Percentiles rank a stretch among this genome's conserved stretches.
These are phyloP conservation scores for Kazachstania sp. DNA, from an alignment of 1,139 yeast genomes.

Conservation along the genomic window DNA sequence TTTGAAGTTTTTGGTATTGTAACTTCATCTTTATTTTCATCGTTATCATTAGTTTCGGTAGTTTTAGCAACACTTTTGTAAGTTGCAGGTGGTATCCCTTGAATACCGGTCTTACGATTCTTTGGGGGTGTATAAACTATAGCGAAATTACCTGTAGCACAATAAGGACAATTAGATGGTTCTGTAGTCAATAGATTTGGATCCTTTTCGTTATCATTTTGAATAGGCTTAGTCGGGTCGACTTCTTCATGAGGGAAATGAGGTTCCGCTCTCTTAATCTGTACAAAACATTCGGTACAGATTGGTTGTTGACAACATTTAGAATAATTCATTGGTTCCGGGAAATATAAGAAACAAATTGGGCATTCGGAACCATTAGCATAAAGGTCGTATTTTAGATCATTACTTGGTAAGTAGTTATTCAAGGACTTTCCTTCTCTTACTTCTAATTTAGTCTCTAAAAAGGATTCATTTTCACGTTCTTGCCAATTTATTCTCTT, in stretches of 20 bases:
- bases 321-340: constrained; percentile 68
- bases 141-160: constrained; percentile 83
- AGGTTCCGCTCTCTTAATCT: constrained; percentile 84
- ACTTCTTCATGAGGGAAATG: constrained; percentile 80
- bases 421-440: constrained; percentile 6
- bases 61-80: constrained; percentile 3
- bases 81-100: constrained; percentile 15
- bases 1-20: background rate
- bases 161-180: constrained; percentile 87
- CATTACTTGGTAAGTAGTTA: constrained; percentile 34
- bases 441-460: constrained; percentile 33
- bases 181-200: constrained; percentile 72
- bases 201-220: constrained; percentile 31
- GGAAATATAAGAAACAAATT: constrained; percentile 83
- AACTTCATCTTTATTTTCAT: background rate
- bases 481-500: constrained; percentile 46
- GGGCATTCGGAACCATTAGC: constrained; percentile 61
- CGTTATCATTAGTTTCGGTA: background rate
- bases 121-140: constrained; percentile 65
- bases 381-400: constrained; percentile 14
- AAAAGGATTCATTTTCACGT: constrained; percentile 42
- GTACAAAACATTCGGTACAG: constrained; percentile 95
- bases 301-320: constrained; percentile 90
- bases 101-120: constrained; percentile 46
- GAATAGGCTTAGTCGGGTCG: constrained; percentile 29